A percentile compares a stretch with the other conserved stretches of the same genome.
These are phyloP conservation scores for Hydnum rufescens DNA, from an alignment of 768 basidiomycete species.

Conservation along the genomic window DNA sequence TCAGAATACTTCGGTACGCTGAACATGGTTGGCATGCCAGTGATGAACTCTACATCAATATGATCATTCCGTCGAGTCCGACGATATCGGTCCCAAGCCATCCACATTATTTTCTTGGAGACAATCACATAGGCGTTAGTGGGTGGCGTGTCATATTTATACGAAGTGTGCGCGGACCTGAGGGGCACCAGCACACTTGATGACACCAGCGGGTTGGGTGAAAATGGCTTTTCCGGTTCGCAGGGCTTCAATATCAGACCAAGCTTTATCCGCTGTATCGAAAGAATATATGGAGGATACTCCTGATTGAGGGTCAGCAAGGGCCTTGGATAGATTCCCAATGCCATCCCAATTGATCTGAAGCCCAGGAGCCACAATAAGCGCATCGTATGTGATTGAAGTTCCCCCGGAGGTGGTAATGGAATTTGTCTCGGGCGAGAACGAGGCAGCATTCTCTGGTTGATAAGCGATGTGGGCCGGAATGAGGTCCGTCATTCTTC, in stretches of 20 bases:
- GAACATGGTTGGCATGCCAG: constrained; percentile 92
- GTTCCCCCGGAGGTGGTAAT: constrained; percentile 54
- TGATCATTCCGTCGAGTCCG: constrained; percentile 36
- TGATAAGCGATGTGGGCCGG: constrained; percentile 55
- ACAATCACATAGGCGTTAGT: neutral
- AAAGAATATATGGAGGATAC: constrained; percentile 90
- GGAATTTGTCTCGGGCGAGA: constrained; percentile 55
- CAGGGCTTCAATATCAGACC: constrained; percentile 60
- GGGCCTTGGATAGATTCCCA: constrained; percentile 49
- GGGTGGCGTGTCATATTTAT: neutral
- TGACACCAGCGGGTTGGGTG: constrained; percentile 78
- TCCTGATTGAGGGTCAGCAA: constrained; percentile 54
- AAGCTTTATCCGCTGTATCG: constrained; percentile 74
- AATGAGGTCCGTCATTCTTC: constrained; percentile 47
- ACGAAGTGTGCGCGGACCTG: constrained; percentile 25
- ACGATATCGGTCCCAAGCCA: constrained; percentile 73
- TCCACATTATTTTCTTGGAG: constrained; percentile 79
- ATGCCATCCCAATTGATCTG: constrained; percentile 71
- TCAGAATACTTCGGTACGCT: constrained; percentile 91
- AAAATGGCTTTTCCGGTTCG: constrained; percentile 73
- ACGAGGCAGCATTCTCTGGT: constrained; percentile 46
- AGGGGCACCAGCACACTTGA: constrained; percentile 61
- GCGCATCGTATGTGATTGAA: constrained; percentile 55
- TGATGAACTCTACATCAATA: constrained; percentile 59
- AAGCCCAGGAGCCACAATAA: constrained; percentile 79